phyloP scores from a whole-genome alignment of 768 basidiomycete species.

The Lactarius evosmus region DNA sequence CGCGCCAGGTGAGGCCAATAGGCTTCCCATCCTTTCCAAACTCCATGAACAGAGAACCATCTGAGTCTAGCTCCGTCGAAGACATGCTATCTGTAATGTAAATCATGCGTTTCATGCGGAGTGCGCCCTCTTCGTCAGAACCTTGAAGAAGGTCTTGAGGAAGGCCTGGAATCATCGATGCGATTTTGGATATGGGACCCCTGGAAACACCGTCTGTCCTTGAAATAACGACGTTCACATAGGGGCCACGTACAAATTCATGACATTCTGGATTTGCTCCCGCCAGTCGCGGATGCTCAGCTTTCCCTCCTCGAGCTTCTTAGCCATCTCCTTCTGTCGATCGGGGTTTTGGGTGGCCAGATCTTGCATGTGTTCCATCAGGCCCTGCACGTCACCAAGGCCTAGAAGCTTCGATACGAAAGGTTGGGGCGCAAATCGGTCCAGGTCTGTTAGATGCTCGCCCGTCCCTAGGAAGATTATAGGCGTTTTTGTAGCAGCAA shows the following conservation, averaged over 20 bases:
- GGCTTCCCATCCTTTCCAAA: constrained; percentile 80
- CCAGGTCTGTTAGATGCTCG: constrained; percentile 96
- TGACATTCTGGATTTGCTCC: constrained; percentile 95
- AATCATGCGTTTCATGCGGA: constrained; percentile 95
- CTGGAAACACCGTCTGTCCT: constrained; percentile 40
- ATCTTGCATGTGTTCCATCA: constrained; percentile 99
- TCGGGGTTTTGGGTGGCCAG: constrained; percentile 91
- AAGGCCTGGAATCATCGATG: constrained; percentile 97
- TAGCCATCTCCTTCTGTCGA: constrained; percentile 96
- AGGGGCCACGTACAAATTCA: constrained; percentile 79
- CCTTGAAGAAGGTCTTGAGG: constrained; percentile 89
- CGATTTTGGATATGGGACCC: constrained; percentile 99
- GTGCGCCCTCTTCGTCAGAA: constrained; percentile 87
- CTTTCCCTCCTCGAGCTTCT: constrained; percentile 96
- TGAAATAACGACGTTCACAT: constrained; percentile 24
- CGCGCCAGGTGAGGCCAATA: constrained; percentile 83
- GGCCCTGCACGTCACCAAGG: constrained; percentile 92
- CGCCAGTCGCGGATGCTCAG: constrained; percentile 96
- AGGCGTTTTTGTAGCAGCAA: constrained; percentile 97
- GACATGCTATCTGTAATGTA: constrained; percentile 99
- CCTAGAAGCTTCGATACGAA: constrained; percentile 97
- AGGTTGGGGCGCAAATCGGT: constrained; percentile 91
- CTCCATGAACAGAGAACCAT: constrained; percentile 89
- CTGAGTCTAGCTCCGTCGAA: constrained; percentile 87
- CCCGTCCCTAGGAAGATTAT: constrained; percentile 99